Evolutionary conservation across 148 eudicot genomes (phyloP), one percentile per base, ranked within the genome.

Genomic region (Arctostaphylos glauca): DNA sequence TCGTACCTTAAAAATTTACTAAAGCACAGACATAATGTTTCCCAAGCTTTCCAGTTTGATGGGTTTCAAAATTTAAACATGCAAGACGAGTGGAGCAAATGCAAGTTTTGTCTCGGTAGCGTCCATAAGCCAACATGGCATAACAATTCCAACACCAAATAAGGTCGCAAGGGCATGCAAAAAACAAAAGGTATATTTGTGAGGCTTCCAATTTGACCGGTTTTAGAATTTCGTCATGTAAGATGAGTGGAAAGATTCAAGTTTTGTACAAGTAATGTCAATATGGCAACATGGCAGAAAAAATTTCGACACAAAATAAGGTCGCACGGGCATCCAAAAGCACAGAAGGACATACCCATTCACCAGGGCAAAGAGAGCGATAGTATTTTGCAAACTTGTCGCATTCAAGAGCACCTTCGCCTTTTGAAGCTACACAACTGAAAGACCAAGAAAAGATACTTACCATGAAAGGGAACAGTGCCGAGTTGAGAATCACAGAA

Each of bases 301-400:
- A 31, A 19, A 77, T 16, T 49, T 21, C 66, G 74, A 38, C 16
- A n/a, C n/a, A 70, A 71, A 43, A 16, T 25, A 14, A 73, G 60
- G 9, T 41, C 25, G 43, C n/a, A 71, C 60, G 6, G 41, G 74
- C n/a, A 2, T 9, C 7, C 43, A 52, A 77, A 77, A 41, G 23
- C 80, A 73, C 44, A 14, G 31, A 64, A 72, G 38, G 31, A 76
- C 84, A 54, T 84, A 90, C 92, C 92, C 92, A 90, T 90, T 90
- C 91, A 18, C 88, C 91, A 64, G 92, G 92, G 87, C 92, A 90
- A 84, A 90, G 92, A 62, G 92, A 78, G 8, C 92, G 86, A 68
- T 90, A 90, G 73, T 90, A 90, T 83, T 90, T 90, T 14, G 92
- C 91, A 55, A 90, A 88, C 87, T 88, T 90, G 54, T 90, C 82